phyloP scores from a whole-genome alignment of 768 basidiomycete genomes.

The Gyrodon lividus region DNA sequence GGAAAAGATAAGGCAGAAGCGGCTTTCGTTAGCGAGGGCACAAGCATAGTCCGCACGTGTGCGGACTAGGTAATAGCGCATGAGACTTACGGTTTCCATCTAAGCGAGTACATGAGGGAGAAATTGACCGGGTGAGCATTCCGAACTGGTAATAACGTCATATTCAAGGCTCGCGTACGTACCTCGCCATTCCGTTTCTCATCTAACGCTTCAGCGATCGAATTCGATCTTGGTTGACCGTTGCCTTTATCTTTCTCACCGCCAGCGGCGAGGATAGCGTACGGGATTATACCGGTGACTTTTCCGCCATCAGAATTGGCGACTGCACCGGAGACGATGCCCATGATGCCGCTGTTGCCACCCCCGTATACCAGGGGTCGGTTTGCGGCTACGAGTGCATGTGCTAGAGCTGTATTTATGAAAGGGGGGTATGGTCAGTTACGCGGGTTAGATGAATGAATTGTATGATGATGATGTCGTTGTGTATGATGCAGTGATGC shows the following conservation, averaged over 20 bases:
- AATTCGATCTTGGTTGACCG: constrained; percentile 17
- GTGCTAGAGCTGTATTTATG: constrained; percentile 58
- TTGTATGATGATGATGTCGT: neutral
- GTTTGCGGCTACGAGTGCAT: constrained; percentile 59
- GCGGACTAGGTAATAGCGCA: neutral
- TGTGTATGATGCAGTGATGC: neutral
- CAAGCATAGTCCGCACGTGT: constrained; percentile 6
- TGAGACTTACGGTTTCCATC: constrained; percentile 33
- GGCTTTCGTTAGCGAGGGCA: constrained; percentile 6
- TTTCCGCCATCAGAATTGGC: constrained; percentile 59
- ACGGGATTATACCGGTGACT: constrained; percentile 77
- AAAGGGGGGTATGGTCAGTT: constrained; percentile 1
- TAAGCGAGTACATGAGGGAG: constrained; percentile 6
- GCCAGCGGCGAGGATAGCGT: constrained; percentile 66
- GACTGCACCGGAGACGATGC: constrained; percentile 65
- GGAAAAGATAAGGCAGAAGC: neutral
- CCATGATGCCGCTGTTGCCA: constrained; percentile 84
- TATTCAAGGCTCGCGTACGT: constrained; percentile 10
- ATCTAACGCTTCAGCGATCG: constrained; percentile 24
- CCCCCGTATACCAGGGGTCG: constrained; percentile 86
- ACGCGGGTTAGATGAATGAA: constrained; percentile 7
- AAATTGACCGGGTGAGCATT: constrained; percentile 13
- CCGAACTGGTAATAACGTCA: neutral
- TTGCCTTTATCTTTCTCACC: constrained; percentile 57
- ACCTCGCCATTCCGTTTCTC: constrained; percentile 37